phyloP scores from a whole-genome alignment of 805 yeast species.

The Brettanomyces naardenensis region DNA sequence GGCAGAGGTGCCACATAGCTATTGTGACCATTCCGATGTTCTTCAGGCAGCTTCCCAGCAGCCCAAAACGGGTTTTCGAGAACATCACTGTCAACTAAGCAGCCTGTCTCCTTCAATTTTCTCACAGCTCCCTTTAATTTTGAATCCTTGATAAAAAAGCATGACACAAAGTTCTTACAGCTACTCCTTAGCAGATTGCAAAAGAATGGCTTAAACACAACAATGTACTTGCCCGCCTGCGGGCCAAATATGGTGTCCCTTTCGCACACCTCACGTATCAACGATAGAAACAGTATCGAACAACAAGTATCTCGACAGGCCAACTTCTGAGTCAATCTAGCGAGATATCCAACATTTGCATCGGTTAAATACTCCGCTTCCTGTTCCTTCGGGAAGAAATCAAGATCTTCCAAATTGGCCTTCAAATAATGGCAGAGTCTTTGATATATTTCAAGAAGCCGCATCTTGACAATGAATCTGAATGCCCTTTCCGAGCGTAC shows the following conservation, averaged over 20 bases:
- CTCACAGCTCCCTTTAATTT: background rate
- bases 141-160: background rate
- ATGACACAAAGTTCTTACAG: background rate
- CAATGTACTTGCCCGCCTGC: slow-evolving; percentile 1
- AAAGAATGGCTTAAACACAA: background rate
- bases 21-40: background rate
- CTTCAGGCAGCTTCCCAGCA: no score
- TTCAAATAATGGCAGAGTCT: slow-evolving; percentile 3
- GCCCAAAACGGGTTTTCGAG: background rate
- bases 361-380: background rate
- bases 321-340: slow-evolving; percentile 1
- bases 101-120: no score
- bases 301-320: slow-evolving; percentile 4
- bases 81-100: background rate
- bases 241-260: slow-evolving; percentile 1
- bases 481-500: background rate
- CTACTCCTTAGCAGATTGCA: background rate
- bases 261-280: slow-evolving; percentile 3
- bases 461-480: slow-evolving; percentile 2
- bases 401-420: slow-evolving; percentile 5
- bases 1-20: background rate
- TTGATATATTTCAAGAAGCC: slow-evolving; percentile 3
- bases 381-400: slow-evolving; percentile 1
- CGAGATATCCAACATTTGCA: slow-evolving; percentile 1
- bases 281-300: background rate